Evolutionary conservation across 2,329 filamentous ascomycete species (phyloP).

Genomic region (Xylariaceae sp.): DNA sequence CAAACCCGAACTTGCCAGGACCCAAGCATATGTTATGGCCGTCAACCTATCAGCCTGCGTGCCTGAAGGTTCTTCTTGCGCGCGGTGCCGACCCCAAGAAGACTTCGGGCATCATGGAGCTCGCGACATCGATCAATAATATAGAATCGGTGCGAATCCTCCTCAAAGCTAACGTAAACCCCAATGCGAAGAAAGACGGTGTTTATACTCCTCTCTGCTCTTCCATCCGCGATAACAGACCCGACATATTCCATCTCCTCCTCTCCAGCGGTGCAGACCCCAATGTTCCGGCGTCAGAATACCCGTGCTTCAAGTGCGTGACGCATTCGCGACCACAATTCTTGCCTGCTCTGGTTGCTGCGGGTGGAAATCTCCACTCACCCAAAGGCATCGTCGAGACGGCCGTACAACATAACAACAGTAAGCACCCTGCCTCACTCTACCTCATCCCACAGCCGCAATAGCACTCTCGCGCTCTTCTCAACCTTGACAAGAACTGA

Average conservation of each 20-base stretch:
- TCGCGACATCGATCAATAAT: slow-evolving; percentile 60
- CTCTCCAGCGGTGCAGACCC: slow-evolving; percentile 57
- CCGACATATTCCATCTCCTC: slow-evolving; percentile 58
- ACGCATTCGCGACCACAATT: slow-evolving; percentile 61
- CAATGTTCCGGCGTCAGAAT: slow-evolving; percentile 59
- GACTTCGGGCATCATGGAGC: slow-evolving; percentile 61
- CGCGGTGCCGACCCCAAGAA: slow-evolving; percentile 58
- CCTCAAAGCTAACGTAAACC: slow-evolving; percentile 53
- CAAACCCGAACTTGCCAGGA: slow-evolving; percentile 64
- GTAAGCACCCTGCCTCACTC: no score
- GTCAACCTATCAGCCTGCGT: slow-evolving; percentile 53
- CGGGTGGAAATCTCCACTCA: slow-evolving; percentile 53
- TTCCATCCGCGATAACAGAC: slow-evolving; percentile 61
- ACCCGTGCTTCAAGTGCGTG: slow-evolving; percentile 64
- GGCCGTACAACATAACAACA: slow-evolving; percentile 58
- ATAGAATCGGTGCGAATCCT: slow-evolving; percentile 57
- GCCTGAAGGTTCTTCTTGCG: slow-evolving; percentile 51
- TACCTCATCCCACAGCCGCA: no score
- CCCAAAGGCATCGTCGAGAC: slow-evolving; percentile 64
- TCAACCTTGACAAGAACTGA: slow-evolving; percentile 2
- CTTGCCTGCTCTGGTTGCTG: slow-evolving; percentile 54
- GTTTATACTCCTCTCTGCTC: slow-evolving; percentile 66
- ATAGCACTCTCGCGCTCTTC: neutral
- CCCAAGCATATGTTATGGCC: slow-evolving; percentile 68
- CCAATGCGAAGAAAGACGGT: slow-evolving; percentile 60